These are phyloP conservation scores for Salix viminalis DNA, from an alignment of 345 rosid species.

Conservation along the genomic window DNA sequence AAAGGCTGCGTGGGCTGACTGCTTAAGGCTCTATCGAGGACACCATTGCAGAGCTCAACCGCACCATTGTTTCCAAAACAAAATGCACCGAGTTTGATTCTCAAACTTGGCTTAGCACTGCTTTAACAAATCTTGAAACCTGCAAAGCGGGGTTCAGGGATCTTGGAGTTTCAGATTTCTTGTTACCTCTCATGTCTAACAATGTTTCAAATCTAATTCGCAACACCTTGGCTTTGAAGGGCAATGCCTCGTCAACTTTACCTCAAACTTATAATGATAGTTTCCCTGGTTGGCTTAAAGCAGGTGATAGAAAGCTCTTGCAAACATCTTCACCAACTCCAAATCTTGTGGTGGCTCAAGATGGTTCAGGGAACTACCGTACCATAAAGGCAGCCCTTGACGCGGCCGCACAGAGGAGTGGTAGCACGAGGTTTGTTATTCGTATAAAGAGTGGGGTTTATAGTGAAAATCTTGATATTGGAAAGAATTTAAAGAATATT, in stretches of 20 bases:
- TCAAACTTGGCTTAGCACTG: conserved; percentile 82
- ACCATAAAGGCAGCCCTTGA: conserved; percentile 61
- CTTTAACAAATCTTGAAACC: conserved; percentile 70
- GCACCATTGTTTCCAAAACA: conserved; percentile 39
- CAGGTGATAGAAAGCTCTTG: conserved; percentile 60
- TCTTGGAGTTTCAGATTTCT: conserved; percentile 48
- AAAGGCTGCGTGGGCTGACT: conserved; percentile 81
- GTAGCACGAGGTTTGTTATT: conserved; percentile 62
- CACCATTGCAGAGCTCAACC: conserved; percentile 52
- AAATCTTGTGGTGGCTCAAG: conserved; percentile 69
- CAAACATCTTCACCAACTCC: conserved; percentile 34
- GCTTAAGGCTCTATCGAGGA: conserved; percentile 55
- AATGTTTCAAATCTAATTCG: conserved; percentile 61
- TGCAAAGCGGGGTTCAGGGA: conserved; percentile 62
- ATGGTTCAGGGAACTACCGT: conserved; percentile 55
- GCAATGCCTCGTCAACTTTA: conserved; percentile 9
- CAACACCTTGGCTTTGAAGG: conserved; percentile 58
- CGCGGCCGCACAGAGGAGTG: conserved; percentile 50
- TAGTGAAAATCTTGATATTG: conserved; percentile 57
- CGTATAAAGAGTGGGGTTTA: conserved; percentile 64
- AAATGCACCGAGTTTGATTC: conserved; percentile 57
- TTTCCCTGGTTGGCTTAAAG: conserved; percentile 65
- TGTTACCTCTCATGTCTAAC: conserved; percentile 55
- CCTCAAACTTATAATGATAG: conserved; percentile 42
- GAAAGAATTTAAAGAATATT: conserved; percentile 46